These are phyloP conservation scores for Verbena officinalis DNA, from an alignment of 257 asterid genomes.

Conservation along the genomic window DNA sequence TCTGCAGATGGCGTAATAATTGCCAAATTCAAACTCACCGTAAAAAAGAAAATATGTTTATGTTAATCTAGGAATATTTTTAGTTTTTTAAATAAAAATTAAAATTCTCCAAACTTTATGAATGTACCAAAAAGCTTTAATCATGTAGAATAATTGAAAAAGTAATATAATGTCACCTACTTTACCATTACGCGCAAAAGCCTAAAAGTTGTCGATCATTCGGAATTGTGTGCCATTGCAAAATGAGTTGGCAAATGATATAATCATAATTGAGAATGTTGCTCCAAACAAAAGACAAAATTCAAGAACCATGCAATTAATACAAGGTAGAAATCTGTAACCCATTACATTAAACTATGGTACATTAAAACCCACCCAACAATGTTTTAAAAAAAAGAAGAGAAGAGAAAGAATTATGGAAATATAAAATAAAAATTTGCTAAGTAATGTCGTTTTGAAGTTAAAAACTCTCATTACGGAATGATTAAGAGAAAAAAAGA, in stretches of 20 bases:
- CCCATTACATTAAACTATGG: too few species aligned
- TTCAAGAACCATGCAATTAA: conserved; percentile 1
- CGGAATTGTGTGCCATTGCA: conserved; percentile 10
- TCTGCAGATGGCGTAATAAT: not conserved
- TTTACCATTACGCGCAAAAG: conserved; percentile 23
- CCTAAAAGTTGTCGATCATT: conserved; percentile 20
- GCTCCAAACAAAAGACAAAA: conserved; percentile 1
- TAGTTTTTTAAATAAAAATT: not conserved
- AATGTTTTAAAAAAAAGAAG: too few species aligned
- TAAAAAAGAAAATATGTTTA: too few species aligned
- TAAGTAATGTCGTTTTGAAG: too few species aligned
- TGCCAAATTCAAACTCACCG: not conserved
- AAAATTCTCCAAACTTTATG: too few species aligned
- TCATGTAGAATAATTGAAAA: not conserved
- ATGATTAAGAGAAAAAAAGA: too few species aligned
- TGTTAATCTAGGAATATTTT: not conserved
- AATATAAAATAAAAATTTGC: not conserved
- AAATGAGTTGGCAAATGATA: conserved; percentile 24
- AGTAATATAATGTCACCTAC: not conserved
- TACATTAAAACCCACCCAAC: too few species aligned
- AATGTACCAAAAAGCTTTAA: not conserved
- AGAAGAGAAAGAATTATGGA: too few species aligned
- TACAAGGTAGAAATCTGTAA: not conserved
- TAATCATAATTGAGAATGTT: not conserved
- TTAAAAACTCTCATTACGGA: too few species aligned